Conservation (phyloP, 805 yeast species). For the Candida sithepensis region DNA sequence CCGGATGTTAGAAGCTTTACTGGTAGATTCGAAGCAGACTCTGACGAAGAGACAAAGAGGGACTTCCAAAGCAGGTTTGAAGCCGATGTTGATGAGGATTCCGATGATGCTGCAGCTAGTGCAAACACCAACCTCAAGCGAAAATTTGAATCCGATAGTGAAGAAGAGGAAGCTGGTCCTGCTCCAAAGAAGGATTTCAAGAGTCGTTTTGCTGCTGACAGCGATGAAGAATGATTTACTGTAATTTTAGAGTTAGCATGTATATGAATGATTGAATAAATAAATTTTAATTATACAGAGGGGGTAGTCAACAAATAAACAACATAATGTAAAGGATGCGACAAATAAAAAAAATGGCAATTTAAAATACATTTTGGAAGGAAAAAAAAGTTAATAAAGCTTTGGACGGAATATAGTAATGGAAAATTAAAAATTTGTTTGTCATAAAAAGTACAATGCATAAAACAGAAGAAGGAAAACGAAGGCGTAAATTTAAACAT, state of each 20-base stretch:
- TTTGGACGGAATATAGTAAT: no score
- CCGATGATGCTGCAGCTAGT: background rate
- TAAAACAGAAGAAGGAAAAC: background rate
- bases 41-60: background rate
- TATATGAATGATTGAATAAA: background rate
- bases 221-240: conserved; percentile 1
- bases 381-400: no score
- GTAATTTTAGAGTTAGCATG: background rate
- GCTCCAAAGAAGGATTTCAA: background rate
- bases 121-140: background rate
- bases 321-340: background rate
- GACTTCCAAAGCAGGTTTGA: conserved; percentile 5
- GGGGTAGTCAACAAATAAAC: background rate
- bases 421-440: no score
- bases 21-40: background rate
- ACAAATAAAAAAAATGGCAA: no score
- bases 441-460: background rate
- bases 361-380: no score
- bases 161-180: background rate
- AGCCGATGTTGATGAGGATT: conserved; percentile 1
- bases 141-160: background rate
- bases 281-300: background rate
- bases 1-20: background rate
- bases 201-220: conserved; percentile 2
- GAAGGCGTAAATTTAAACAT: background rate